Evolutionary conservation across 2,329 filamentous ascomycete species (phyloP).

Genomic region (Cytospora schulzeri): DNA sequence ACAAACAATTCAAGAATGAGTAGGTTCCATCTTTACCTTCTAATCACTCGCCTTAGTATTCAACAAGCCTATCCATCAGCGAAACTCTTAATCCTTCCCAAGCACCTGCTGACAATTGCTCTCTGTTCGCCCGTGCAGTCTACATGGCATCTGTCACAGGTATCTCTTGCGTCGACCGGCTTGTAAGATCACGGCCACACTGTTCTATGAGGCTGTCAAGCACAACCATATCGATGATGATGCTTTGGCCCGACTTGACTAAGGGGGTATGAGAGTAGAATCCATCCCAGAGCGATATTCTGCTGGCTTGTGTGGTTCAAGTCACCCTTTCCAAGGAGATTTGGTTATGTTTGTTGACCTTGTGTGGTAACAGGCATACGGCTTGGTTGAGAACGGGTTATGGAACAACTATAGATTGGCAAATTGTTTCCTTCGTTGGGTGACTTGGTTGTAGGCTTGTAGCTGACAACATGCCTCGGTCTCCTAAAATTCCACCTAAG

Average conservation of each 20-base stretch:
- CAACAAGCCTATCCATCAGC: too few species aligned
- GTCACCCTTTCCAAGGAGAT: too few species aligned
- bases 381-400: background rate
- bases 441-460: background rate
- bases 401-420: background rate
- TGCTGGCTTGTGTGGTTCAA: background rate
- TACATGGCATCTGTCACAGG: background rate
- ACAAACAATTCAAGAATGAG: slow-evolving; percentile 53
- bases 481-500: background rate
- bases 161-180: background rate
- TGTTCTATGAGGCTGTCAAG: background rate
- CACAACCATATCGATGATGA: background rate
- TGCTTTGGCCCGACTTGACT: background rate
- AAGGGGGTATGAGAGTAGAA: background rate
- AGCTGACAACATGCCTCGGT: background rate
- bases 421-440: background rate
- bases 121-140: background rate
- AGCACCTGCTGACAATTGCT: background rate
- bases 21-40: slow-evolving; percentile 31
- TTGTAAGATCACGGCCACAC: background rate
- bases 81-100: too few species aligned
- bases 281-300: background rate
- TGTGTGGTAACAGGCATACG: too few species aligned
- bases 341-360: too few species aligned
- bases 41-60: too few species aligned